Conservation (phyloP, 805 yeast species). For the Candida andamanensis region DNA sequence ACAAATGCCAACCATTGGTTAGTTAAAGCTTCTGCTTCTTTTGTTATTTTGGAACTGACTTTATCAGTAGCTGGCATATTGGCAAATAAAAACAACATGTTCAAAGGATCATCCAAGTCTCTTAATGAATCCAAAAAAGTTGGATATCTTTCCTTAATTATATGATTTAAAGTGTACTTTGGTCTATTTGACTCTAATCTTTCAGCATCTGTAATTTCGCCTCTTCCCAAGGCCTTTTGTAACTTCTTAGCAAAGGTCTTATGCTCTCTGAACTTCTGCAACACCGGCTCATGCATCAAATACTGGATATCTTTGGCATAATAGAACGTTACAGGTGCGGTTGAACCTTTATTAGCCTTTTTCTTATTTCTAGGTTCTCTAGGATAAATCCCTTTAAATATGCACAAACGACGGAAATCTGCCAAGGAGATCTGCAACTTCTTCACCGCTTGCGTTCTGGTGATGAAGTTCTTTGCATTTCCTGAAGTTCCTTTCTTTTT, state of each 20-base stretch:
- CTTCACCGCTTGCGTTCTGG: slow-evolving; percentile 91
- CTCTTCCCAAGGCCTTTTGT: slow-evolving; percentile 84
- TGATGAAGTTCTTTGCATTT: slow-evolving; percentile 86
- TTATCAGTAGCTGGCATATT: slow-evolving; percentile 91
- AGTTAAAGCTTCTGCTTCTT: slow-evolving; percentile 79
- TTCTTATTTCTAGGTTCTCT: slow-evolving; percentile 93
- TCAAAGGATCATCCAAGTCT: slow-evolving; percentile 91
- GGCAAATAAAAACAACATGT: slow-evolving; percentile 90
- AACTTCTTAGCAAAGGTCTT: slow-evolving; percentile 90
- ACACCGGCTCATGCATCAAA: slow-evolving; percentile 89
- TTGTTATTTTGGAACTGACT: slow-evolving; percentile 74
- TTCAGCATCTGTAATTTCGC: slow-evolving; percentile 86
- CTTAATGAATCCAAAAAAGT: slow-evolving; percentile 87
- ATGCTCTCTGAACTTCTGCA: slow-evolving; percentile 89
- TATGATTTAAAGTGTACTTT: slow-evolving; percentile 78
- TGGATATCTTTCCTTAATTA: slow-evolving; percentile 94
- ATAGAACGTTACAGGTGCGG: slow-evolving; percentile 93
- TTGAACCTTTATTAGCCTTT: slow-evolving; percentile 97
- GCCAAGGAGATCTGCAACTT: slow-evolving; percentile 90
- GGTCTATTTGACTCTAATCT: slow-evolving; percentile 78
- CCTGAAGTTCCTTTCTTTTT: slow-evolving; percentile 83
- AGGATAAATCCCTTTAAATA: slow-evolving; percentile 96
- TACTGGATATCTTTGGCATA: slow-evolving; percentile 92
- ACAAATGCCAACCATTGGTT: slow-evolving; percentile 95
- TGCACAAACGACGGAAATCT: slow-evolving; percentile 94